Base-by-base conservation (phyloP, 805 yeast species). In the Candida khao-thaluensis region DNA sequence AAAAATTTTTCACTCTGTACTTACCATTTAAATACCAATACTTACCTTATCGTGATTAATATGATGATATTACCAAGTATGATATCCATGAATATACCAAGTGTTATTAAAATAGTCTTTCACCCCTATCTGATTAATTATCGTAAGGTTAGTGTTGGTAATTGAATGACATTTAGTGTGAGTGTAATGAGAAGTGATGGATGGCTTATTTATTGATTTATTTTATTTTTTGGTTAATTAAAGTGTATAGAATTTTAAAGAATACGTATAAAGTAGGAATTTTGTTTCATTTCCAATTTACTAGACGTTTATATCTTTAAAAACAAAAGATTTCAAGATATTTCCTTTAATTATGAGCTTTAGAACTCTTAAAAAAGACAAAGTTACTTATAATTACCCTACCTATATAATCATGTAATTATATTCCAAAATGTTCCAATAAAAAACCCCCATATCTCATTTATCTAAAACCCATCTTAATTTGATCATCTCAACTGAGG, bases 121-220 rank as follows among this genome's bases (percentile, higher is more conserved):
- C 91, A 86, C 95, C 86, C 95, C 95, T 85, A 85, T 85, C 95
- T 85, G 93, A 84, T 51, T 44, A 32, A 20, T 37, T 29, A 36
- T 26, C 16, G 16, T 36, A 18, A 21, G 40, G 43, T 31, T 31
- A 31, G 35, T 31, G 11, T 25, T n/a, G 23, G n/a, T 31, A 17
- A 38, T 24, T 14, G 39, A 29, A 24, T 31, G 34, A n/a, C n/a
- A n/a, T n/a, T n/a, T n/a, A n/a, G n/a, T n/a, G n/a, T 28, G 18
- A 9, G 30, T 4, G 24, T 15, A 6, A 8, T 17, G 32, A 10
- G 30, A 27, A 7, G 18, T 10, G 30, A 10, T 29, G 18, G 29
- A n/a, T n/a, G n/a, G n/a, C n/a, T n/a, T 5, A 12, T 26, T 26
- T 5, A 14, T 3, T 12, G 16, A 5, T 3, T 12, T 12, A 5